Evolutionary conservation across 306 rosid species (phyloP), one percentile per base, ranked within the genome.

Genomic region (Albizia julibrissin): DNA sequence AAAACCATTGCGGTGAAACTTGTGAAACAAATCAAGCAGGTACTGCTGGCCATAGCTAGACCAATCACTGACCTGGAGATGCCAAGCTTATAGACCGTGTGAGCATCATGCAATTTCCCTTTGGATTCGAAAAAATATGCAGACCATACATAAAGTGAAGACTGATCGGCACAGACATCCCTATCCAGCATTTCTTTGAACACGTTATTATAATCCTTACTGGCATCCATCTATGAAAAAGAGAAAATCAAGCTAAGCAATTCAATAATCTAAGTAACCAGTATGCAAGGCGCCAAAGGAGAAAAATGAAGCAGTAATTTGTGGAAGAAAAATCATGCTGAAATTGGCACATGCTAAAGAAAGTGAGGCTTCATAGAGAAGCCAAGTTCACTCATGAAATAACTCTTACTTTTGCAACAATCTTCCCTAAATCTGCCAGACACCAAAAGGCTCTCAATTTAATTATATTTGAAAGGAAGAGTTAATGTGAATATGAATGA

Each of bases 51-150:
- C 49, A 10, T 14, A 58, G 16, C 52, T 2, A 70, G 44, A 78
- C n/a, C 54, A 21, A 72, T 69, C 58, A 85, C 75, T 70, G 44
- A 95, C 99, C 97, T 93, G 84, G 37, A 72, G 79, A 89, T 80
- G 64, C 94, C 98, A 82, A 89, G 91, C 77, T 92, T 79, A 71
- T 95, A 95, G 84, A 92, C 78, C 37, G 79, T 84, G 64, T 84
- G 81, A 13, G 99, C 99, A 56, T 95, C 89, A 1, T 47, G 81
- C 78, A 91, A 77, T 80, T 85, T 90, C 84, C 88, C 95, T 82
- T 90, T 91, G 27, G 78, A 74, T 74, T 50, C 78, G 21, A 74
- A 74, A 31, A 74, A 74, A 18, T 10, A 74, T 11, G 66, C 78
- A 33, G 78, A 74, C 66, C 66, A 52, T 12, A 52, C 78, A 52